Conservation (phyloP, 495 filamentous ascomycete genomes). For the Aspergillus saccharolyticus region DNA sequence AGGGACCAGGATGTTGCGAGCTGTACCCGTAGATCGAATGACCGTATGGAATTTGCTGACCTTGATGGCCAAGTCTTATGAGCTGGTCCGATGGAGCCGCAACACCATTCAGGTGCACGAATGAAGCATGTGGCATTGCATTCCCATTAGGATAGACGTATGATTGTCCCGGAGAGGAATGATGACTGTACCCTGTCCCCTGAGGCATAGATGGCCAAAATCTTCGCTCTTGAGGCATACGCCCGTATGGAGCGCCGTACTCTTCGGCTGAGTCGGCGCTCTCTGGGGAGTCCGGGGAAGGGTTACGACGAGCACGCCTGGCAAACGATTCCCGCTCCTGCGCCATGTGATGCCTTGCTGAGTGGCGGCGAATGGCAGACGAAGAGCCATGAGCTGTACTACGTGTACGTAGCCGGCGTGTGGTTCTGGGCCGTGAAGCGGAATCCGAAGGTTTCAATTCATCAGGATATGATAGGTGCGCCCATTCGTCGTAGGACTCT, state of each 20-base stretch:
- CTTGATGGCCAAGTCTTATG: constrained; percentile 35
- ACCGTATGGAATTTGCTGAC: constrained; percentile 29
- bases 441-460: constrained; percentile 79
- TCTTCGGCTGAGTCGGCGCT: constrained; percentile 52
- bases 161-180: constrained; percentile 41
- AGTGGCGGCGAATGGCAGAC: constrained; percentile 40
- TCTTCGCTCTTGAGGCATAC: constrained; percentile 32
- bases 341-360: constrained; percentile 36
- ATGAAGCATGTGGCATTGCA: constrained; percentile 22
- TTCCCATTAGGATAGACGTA: constrained; percentile 30
- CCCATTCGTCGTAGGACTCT: constrained; percentile 50
- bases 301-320: constrained; percentile 43
- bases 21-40: constrained; percentile 36
- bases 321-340: constrained; percentile 34
- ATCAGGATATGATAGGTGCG: constrained; percentile 48
- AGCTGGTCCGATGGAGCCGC: constrained; percentile 38
- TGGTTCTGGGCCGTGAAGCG: constrained; percentile 61
- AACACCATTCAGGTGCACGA: constrained; percentile 22
- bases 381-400: constrained; percentile 38
- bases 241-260: constrained; percentile 33
- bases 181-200: constrained; percentile 42
- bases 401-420: constrained; percentile 35
- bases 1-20: constrained; percentile 26
- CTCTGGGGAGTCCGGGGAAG: constrained; percentile 48
- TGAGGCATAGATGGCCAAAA: constrained; percentile 33